A percentile compares a stretch with the other conserved stretches of the same genome.
Conservation (phyloP, 768 basidiomycete species). For the Auricularia sp. region DNA sequence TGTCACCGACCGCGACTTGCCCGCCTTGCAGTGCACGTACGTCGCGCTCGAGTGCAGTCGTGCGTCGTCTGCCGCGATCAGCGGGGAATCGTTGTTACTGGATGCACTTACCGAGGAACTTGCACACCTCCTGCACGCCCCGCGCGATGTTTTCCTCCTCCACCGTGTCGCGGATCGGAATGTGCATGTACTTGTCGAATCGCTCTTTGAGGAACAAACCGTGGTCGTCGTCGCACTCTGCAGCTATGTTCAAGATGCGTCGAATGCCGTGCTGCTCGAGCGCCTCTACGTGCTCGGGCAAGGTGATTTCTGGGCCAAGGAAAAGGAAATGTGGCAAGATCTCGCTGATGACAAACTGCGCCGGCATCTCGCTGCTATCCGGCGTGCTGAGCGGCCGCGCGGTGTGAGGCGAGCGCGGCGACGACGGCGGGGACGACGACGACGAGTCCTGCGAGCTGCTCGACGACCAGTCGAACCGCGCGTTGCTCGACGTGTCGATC, state of each 20-base stretch:
- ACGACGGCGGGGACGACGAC: not conserved
- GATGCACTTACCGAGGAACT: conserved; percentile 36
- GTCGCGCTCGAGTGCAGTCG: conserved; percentile 78
- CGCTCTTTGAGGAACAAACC: conserved; percentile 53
- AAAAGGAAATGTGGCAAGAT: conserved; percentile 88
- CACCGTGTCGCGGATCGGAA: conserved; percentile 91
- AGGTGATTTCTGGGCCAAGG: conserved; percentile 79
- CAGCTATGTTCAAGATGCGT: conserved; percentile 83
- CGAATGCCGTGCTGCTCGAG: conserved; percentile 68
- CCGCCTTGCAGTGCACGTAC: conserved; percentile 94
- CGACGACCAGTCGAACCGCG: not conserved
- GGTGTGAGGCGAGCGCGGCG: not conserved
- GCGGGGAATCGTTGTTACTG: no score
- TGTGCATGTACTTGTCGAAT: conserved; percentile 78
- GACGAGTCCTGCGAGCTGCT: not conserved
- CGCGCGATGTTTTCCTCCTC: conserved; percentile 83
- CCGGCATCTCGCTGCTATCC: conserved; percentile 2
- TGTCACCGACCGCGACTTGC: conserved; percentile 91
- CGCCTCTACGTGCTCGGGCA: conserved; percentile 63
- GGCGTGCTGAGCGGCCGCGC: not conserved
- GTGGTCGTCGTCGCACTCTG: conserved; percentile 80
- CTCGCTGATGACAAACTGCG: conserved; percentile 67
- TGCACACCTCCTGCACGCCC: conserved; percentile 77
- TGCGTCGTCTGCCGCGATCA: conserved; percentile 94
- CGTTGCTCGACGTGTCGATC: not conserved